Base-by-base conservation (phyloP, 495 filamentous ascomycete species). In the Aspergillus avenaceus region DNA sequence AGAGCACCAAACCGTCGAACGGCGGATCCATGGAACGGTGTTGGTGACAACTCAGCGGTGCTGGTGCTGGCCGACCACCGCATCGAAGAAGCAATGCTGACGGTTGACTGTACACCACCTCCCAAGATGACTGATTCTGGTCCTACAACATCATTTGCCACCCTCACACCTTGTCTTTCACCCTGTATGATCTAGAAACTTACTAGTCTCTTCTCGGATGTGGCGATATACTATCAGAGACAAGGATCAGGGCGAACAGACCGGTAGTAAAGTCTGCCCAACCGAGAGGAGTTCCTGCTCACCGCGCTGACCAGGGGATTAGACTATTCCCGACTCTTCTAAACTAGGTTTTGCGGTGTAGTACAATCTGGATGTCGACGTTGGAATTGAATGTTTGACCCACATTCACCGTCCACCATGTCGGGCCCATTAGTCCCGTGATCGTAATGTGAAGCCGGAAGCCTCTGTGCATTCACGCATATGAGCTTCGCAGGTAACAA, bases 371-470 rank as follows among this genome's bases (percentile, higher is more conserved):
- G 28, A 44, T 50, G 45, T 50, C 53, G 69, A 75, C 69, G 71
- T 74, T 73, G 60, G 61, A 73, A 64, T 75, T 73, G 67, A 50
- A 71, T 72, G 71, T 40, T 38, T 47, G 65, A 66, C 70, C 70
- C 71, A 67, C 68, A 62, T 71, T 59, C 61, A 64, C 46, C 59
- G 59, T 67, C 66, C 72, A 68, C 55, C 47, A 58, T 53, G 55
- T 60, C 63, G 71, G 72, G 67, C 60, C 57, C 36, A 63, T 42
- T 58, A 55, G 57, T 76, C 71, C 65, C 72, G 71, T 76, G 72
- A 73, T 65, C 57, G 54, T 48, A 67, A 63, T 63, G 61, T 63
- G 44, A 61, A 6, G 34, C 67, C 66, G 61, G 65, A 65, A 60
- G 51, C 62, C 66, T 66, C 66, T 70, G 69, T 61, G 62, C 56